Evolutionary conservation across 2,329 filamentous ascomycete species (phyloP).

Genomic region (Sarocladiaceae sp.): DNA sequence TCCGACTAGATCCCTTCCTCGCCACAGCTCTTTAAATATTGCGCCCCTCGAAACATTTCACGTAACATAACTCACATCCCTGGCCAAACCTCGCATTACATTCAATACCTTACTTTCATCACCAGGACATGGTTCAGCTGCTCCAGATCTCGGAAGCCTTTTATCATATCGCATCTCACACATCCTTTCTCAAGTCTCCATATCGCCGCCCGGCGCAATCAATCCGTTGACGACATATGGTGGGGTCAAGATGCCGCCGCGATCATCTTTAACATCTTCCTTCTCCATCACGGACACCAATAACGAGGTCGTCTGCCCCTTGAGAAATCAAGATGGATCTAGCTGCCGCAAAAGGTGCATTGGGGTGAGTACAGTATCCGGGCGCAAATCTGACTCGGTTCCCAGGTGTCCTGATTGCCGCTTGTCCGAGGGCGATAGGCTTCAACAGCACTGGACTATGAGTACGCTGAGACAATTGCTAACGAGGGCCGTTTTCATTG

Average conservation of each 20-base stretch:
- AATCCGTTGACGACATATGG: slow-evolving; percentile 34
- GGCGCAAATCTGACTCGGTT: slow-evolving; percentile 1
- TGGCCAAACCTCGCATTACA: background rate
- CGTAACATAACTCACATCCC: slow-evolving; percentile 3
- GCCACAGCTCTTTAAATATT: background rate
- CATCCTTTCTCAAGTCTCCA: background rate
- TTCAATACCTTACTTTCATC: background rate
- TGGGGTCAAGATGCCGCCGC: slow-evolving; percentile 76
- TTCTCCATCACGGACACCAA: slow-evolving; percentile 89
- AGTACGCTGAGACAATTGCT: no score
- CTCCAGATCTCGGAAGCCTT: background rate
- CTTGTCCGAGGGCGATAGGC: no score
- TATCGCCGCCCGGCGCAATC: background rate
- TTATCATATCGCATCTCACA: background rate
- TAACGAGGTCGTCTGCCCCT: slow-evolving; percentile 93
- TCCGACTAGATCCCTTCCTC: background rate
- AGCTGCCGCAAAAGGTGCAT: slow-evolving; percentile 96
- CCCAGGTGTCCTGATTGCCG: slow-evolving; percentile 2
- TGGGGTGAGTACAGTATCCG: slow-evolving; percentile 67
- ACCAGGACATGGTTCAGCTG: slow-evolving; percentile 3
- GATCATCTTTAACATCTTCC: slow-evolving; percentile 78
- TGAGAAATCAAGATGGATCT: slow-evolving; percentile 93
- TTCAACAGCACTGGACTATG: no score
- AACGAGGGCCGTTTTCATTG: background rate
- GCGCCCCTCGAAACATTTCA: slow-evolving; percentile 4